A percentile compares a stretch with the other conserved stretches of the same genome.
Evolutionary conservation across 2,329 filamentous ascomycete species (phyloP).

Genomic region (Atkinsonella hypoxylon): DNA sequence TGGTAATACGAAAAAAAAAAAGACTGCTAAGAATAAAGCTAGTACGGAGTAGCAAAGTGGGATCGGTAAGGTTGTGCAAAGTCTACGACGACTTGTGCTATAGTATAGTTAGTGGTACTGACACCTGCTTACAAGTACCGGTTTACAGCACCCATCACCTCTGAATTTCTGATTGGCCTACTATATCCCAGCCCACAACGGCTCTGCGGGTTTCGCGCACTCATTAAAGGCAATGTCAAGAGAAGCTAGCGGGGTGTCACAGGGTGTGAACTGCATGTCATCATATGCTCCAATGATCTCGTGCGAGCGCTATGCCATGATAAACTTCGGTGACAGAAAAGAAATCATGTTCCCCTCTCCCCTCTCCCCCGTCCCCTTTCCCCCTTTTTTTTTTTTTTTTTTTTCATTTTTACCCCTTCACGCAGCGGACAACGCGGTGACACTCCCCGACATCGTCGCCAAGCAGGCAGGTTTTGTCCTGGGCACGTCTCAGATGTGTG

Average conservation of each 20-base stretch:
- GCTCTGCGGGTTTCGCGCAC: no score
- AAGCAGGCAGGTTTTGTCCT: not conserved
- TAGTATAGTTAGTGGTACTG: no score
- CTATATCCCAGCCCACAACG: no score
- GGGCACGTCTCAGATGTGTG: not conserved
- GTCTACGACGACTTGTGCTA: no score
- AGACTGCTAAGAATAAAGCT: no score
- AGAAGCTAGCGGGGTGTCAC: constrained; percentile 1
- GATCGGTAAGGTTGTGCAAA: no score
- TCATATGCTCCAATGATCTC: not conserved
- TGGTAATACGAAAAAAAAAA: no score
- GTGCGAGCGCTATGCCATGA: not conserved
- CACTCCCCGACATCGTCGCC: not conserved
- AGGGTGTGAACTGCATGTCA: not conserved
- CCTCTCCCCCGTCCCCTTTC: no score
- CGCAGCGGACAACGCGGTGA: not conserved
- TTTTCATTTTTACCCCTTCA: not conserved
- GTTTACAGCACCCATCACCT: no score
- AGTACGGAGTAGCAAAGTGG: no score
- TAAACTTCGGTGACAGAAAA: not conserved
- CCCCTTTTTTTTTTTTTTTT: not conserved
- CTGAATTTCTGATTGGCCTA: no score
- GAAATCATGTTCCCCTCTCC: not conserved
- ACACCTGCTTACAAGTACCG: no score
- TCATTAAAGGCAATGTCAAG: not conserved